Evolutionary conservation across 2,329 filamentous ascomycete genomes (phyloP).

Genomic region (Scedosporium dehoogii): DNA sequence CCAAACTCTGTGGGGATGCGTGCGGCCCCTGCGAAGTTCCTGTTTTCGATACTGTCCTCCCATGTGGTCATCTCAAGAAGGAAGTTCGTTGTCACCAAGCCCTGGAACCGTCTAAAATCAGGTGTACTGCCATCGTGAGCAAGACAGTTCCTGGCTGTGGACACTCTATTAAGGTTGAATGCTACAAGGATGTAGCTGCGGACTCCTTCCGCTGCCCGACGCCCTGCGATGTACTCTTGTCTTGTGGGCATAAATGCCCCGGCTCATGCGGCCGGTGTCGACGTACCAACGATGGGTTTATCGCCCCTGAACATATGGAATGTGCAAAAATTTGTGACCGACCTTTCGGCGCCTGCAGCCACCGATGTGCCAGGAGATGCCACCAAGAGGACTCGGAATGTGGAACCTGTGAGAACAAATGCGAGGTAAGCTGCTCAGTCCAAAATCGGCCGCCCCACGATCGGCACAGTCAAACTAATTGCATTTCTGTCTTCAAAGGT

Average conservation of each 20-base stretch:
- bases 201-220: neutral
- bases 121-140: neutral
- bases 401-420: conserved; percentile 47
- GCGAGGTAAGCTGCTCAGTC: conserved; percentile 31
- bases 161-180: neutral
- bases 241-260: neutral
- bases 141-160: neutral
- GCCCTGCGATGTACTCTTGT: neutral
- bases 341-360: conserved; percentile 42
- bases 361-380: conserved; percentile 32
- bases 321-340: conserved; percentile 32
- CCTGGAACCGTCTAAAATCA: neutral
- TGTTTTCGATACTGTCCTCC: conserved; percentile 10
- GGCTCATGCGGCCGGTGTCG: neutral
- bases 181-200: neutral
- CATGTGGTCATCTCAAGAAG: conserved; percentile 12
- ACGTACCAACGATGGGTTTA: conserved; percentile 5
- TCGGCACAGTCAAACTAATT: neutral
- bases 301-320: conserved; percentile 26
- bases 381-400: conserved; percentile 10
- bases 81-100: conserved; percentile 7
- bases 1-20: conserved; percentile 26
- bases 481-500: neutral
- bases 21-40: conserved; percentile 19
- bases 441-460: neutral